Evolutionary conservation across 2,329 filamentous ascomycete genomes (phyloP).

Genomic region (Monosporascus cannonballus): DNA sequence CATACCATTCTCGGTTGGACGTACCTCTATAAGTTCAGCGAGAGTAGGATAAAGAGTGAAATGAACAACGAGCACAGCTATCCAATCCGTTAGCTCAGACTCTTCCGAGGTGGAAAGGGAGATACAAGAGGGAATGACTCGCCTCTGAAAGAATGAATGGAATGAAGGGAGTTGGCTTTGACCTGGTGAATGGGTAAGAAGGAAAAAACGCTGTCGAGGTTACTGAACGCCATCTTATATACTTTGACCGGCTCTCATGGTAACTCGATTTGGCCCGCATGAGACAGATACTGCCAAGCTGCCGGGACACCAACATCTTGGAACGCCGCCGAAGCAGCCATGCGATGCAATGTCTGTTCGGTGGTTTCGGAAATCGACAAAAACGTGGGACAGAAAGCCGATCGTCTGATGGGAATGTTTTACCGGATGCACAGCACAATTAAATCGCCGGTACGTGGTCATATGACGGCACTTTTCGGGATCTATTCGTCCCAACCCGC

Average conservation of each 20-base stretch:
- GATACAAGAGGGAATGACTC: constrained; percentile 11
- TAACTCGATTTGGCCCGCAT: constrained; percentile 17
- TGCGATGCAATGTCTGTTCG: constrained; percentile 30
- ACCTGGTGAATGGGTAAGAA: constrained; percentile 28
- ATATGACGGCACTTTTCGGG: no score
- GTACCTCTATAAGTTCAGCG: constrained; percentile 35
- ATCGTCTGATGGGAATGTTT: background rate
- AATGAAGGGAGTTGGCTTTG: constrained; percentile 27
- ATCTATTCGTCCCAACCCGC: no score
- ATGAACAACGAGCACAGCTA: constrained; percentile 44
- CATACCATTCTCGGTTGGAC: background rate
- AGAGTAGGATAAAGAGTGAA: constrained; percentile 34
- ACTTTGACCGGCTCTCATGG: constrained; percentile 9
- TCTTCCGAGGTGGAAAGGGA: constrained; percentile 1
- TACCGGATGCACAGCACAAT: background rate
- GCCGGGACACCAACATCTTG: constrained; percentile 25
- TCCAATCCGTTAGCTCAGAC: constrained; percentile 15
- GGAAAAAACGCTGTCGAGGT: constrained; percentile 16
- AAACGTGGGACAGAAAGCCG: background rate
- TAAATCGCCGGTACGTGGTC: background rate
- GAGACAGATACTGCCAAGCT: constrained; percentile 22
- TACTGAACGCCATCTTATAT: constrained; percentile 33
- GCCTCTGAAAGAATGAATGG: constrained; percentile 44
- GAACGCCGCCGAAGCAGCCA: constrained; percentile 30
- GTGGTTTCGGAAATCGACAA: background rate